Conservation (phyloP, 768 basidiomycete species). For the Podaxis sp. region DNA sequence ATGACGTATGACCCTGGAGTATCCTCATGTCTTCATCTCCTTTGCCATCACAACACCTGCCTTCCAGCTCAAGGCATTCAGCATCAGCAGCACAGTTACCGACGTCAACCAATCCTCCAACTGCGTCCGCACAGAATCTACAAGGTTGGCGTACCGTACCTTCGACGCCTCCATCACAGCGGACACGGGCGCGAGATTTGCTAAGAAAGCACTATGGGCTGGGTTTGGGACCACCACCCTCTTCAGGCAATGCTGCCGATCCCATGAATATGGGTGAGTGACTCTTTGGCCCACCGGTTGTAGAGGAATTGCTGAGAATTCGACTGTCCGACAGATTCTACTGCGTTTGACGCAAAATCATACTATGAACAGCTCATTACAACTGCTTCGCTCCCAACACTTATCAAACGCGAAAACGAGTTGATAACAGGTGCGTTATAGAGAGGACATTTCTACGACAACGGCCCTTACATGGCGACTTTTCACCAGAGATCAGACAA, state of each 20-base stretch:
- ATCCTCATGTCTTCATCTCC: background rate
- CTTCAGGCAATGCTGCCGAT: slow-evolving; percentile 49
- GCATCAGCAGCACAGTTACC: slow-evolving; percentile 12
- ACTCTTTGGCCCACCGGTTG: background rate
- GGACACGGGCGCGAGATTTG: slow-evolving; percentile 64
- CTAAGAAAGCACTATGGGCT: slow-evolving; percentile 86
- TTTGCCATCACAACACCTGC: background rate
- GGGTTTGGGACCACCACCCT: slow-evolving; percentile 66
- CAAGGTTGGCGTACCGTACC: slow-evolving; percentile 4
- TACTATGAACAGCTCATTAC: slow-evolving; percentile 88
- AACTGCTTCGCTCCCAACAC: slow-evolving; percentile 63
- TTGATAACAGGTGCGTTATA: slow-evolving; percentile 55
- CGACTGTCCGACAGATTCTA: slow-evolving; percentile 50
- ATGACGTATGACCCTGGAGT: background rate
- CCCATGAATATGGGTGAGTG: slow-evolving; percentile 76
- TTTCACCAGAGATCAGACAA: slow-evolving; percentile 69
- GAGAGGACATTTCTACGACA: background rate
- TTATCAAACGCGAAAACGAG: slow-evolving; percentile 82
- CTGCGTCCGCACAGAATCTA: background rate
- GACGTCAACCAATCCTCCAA: slow-evolving; percentile 3
- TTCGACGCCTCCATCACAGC: slow-evolving; percentile 4
- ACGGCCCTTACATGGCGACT: background rate
- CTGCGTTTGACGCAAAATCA: slow-evolving; percentile 75
- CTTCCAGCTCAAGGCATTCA: background rate
- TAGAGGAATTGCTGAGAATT: background rate